Evolutionary conservation across 371 early-diverging fungal species (phyloP).

Genomic region (Mucor velutinosus): DNA sequence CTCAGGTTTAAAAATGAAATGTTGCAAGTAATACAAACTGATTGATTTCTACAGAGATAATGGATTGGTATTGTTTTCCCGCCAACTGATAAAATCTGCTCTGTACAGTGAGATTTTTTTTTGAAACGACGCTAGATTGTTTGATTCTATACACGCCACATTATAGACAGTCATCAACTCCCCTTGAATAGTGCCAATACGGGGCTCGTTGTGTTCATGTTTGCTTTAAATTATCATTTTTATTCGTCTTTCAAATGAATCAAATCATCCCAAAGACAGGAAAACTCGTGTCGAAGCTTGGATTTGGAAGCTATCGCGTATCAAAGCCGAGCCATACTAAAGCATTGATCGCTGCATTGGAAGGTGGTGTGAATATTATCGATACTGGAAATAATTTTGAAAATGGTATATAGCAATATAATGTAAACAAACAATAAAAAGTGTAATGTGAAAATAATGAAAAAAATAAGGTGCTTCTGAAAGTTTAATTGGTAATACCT

Average conservation of each 20-base stretch:
- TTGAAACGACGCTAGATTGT: neutral
- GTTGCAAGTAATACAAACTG: slow-evolving; percentile 3
- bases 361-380: slow-evolving; percentile 70
- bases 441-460: neutral
- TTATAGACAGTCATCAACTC: neutral
- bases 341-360: slow-evolving; percentile 62
- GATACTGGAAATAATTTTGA: slow-evolving; percentile 80
- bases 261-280: slow-evolving; percentile 27
- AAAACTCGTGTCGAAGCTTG: slow-evolving; percentile 57
- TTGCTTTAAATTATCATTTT: neutral
- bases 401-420: slow-evolving; percentile 45
- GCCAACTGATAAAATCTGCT: neutral
- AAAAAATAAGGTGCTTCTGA: slow-evolving; percentile 57
- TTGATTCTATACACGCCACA: neutral
- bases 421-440: neutral
- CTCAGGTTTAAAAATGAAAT: neutral
- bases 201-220: neutral
- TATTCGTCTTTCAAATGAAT: neutral
- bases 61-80: neutral
- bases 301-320: slow-evolving; percentile 66
- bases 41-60: slow-evolving; percentile 5
- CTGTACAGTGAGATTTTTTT: neutral
- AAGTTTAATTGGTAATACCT: slow-evolving; percentile 57
- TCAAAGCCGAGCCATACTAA: slow-evolving; percentile 40
- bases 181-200: neutral